phyloP scores from a whole-genome alignment of 768 basidiomycete genomes.

The Tylopilus felleus region DNA sequence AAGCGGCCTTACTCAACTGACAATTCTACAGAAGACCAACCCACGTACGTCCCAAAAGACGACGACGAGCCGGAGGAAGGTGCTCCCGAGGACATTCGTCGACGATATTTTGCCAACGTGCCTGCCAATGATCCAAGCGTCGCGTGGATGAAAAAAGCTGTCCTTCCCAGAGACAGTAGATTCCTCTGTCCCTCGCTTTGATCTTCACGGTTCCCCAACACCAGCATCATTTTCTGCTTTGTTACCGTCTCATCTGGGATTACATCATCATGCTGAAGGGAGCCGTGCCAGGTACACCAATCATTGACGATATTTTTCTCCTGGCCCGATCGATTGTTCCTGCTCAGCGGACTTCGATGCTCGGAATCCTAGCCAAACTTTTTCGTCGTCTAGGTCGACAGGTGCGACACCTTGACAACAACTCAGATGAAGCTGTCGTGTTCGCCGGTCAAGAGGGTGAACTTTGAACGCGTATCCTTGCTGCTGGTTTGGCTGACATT shows the following conservation, averaged over 20 bases:
- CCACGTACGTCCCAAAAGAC: neutral
- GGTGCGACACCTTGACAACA: neutral
- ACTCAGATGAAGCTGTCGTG: neutral
- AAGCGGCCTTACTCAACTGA: conserved; percentile 9
- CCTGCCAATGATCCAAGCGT: conserved; percentile 68
- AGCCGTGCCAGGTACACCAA: conserved; percentile 82
- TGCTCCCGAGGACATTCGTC: conserved; percentile 79
- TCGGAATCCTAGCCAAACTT: conserved; percentile 65
- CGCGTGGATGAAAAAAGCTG: conserved; percentile 71
- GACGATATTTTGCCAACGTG: conserved; percentile 75
- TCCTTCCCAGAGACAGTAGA: conserved; percentile 10
- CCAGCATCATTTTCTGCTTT: conserved; percentile 47
- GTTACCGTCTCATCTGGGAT: conserved; percentile 79
- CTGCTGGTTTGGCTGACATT: conserved; percentile 64
- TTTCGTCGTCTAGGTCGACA: conserved; percentile 34
- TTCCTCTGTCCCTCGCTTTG: conserved; percentile 55
- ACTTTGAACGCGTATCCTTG: conserved; percentile 60
- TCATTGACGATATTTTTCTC: conserved; percentile 79
- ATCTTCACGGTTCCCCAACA: conserved; percentile 72
- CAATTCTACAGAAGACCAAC: neutral
- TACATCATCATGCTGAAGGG: conserved; percentile 86
- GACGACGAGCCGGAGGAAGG: conserved; percentile 54
- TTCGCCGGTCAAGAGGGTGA: conserved; percentile 35
- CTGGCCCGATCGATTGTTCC: conserved; percentile 78
- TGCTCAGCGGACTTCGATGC: conserved; percentile 80